Evolutionary conservation across 805 yeast genomes (phyloP).

Genomic region (Isabelozyma gotoi): DNA sequence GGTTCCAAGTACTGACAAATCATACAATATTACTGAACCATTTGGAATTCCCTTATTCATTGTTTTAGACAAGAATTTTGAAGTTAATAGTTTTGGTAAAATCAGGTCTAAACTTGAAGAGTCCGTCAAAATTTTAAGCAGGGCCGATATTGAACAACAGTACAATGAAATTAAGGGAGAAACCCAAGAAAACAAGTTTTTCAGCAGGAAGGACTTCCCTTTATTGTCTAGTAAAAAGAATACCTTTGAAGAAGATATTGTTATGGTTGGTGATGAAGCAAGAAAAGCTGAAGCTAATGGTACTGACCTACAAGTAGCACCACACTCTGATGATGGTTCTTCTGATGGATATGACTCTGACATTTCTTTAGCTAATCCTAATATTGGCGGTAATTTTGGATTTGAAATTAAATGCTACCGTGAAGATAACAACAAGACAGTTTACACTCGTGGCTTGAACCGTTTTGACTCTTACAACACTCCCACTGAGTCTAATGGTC

Average conservation of each 20-base stretch:
- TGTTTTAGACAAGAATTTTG: constrained; percentile 48
- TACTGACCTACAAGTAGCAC: neutral
- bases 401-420: constrained; percentile 46
- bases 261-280: constrained; percentile 10
- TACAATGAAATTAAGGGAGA: constrained; percentile 17
- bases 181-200: constrained; percentile 16
- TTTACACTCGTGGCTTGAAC: neutral
- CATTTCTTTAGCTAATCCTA: constrained; percentile 53
- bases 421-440: constrained; percentile 11
- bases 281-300: neutral
- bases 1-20: constrained; percentile 35
- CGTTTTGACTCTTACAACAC: neutral
- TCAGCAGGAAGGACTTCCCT: constrained; percentile 34
- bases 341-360: constrained; percentile 45
- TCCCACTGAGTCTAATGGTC: constrained; percentile 17
- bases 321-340: constrained; percentile 9
- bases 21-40: constrained; percentile 40
- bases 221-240: constrained; percentile 15
- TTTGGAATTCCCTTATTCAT: constrained; percentile 82
- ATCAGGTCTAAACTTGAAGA: constrained; percentile 59
- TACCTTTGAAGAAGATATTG: constrained; percentile 16
- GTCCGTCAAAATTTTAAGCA: constrained; percentile 22
- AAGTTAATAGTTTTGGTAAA: constrained; percentile 53
- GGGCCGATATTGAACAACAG: constrained; percentile 19
- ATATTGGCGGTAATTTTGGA: constrained; percentile 47